Evolutionary conservation across 192 early-diverging fungal genomes (phyloP).

Genomic region (Lobosporangium transversale): DNA sequence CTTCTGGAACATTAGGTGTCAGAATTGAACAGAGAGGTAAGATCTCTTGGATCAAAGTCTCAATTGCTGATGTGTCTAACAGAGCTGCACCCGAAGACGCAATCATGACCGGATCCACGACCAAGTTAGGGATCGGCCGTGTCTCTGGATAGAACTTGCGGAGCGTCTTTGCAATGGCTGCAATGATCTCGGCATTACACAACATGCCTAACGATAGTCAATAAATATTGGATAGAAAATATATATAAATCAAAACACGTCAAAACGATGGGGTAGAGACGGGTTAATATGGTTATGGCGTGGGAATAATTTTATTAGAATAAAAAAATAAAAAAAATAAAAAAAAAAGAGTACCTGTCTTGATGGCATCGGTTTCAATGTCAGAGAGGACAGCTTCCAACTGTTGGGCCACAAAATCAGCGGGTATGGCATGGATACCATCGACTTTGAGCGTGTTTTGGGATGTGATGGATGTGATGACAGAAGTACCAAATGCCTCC

Average conservation of each 20-base stretch:
- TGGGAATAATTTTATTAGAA: too few species aligned
- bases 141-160: constrained; percentile 35
- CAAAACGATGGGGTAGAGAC: too few species aligned
- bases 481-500: constrained; percentile 76
- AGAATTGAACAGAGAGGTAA: constrained; percentile 77
- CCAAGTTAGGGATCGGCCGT: constrained; percentile 52
- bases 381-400: constrained; percentile 75
- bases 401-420: constrained; percentile 74
- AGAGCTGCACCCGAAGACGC: constrained; percentile 75
- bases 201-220: constrained; percentile 68
- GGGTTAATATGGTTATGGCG: not conserved
- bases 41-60: constrained; percentile 61
- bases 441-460: constrained; percentile 89
- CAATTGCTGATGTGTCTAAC: constrained; percentile 69
- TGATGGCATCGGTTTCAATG: constrained; percentile 79
- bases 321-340: too few species aligned
- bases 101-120: constrained; percentile 92
- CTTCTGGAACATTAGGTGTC: constrained; percentile 89
- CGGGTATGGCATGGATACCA: constrained; percentile 67
- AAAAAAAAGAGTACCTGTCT: constrained; percentile 61
- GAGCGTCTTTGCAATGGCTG: constrained; percentile 62
- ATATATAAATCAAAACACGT: not conserved
- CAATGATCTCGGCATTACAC: constrained; percentile 69
- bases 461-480: constrained; percentile 82
- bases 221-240: not conserved